Conservation (phyloP, 2,329 filamentous ascomycete genomes). For the Fusarium redolens region DNA sequence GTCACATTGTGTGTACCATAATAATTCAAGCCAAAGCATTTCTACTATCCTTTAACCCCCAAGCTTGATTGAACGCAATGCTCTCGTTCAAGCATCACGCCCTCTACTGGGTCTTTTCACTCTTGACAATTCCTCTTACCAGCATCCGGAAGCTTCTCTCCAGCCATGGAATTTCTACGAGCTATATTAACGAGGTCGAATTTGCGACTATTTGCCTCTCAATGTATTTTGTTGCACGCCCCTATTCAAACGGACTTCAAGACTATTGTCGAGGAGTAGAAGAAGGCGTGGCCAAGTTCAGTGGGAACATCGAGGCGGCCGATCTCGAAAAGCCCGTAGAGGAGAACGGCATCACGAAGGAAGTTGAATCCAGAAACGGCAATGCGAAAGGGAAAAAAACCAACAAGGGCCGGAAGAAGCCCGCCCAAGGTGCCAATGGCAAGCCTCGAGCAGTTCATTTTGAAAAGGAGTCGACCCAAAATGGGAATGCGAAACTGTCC, state of each 20-base stretch:
- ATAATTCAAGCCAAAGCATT: neutral
- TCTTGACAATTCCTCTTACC: conserved; percentile 10
- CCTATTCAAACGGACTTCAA: neutral
- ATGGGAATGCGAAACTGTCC: neutral
- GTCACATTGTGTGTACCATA: neutral
- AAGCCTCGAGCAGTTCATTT: neutral
- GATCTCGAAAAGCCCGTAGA: neutral
- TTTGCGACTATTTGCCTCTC: conserved; percentile 6
- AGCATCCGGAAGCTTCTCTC: conserved; percentile 4
- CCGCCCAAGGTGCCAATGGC: neutral
- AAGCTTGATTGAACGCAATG: conserved; percentile 11
- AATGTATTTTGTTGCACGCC: conserved; percentile 2
- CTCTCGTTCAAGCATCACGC: conserved; percentile 29
- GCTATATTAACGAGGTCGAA: neutral
- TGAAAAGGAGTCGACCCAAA: neutral
- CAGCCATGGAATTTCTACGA: neutral
- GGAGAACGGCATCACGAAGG: neutral
- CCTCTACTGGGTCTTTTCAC: conserved; percentile 34
- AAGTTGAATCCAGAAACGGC: neutral
- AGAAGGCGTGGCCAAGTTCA: neutral
- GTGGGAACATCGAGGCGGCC: neutral
- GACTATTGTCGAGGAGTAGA: neutral
- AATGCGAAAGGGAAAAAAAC: neutral
- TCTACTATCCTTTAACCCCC: neutral
- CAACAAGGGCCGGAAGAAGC: neutral